These are phyloP conservation scores for Irpex sp. DNA, from an alignment of 1,284 basidiomycete genomes.

Conservation along the genomic window DNA sequence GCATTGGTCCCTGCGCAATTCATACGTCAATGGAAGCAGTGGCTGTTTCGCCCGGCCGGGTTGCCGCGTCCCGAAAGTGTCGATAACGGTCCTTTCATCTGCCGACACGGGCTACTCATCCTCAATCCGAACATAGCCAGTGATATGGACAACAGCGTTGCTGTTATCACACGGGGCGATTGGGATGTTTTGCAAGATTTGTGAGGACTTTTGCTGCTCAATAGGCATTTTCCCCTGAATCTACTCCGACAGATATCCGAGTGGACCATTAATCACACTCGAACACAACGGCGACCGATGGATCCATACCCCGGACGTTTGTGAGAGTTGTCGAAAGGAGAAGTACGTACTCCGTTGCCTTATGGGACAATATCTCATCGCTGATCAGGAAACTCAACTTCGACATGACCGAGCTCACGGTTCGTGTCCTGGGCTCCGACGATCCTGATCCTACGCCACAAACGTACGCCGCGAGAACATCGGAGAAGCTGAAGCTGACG, in stretches of 20 bases:
- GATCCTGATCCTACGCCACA: slow-evolving; percentile 29
- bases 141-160: slow-evolving; percentile 52
- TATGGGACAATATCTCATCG: slow-evolving; percentile 1
- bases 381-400: slow-evolving; percentile 29
- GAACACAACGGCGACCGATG: slow-evolving; percentile 38
- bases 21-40: slow-evolving; percentile 62
- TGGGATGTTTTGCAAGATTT: slow-evolving; percentile 57
- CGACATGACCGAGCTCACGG: slow-evolving; percentile 31
- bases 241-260: slow-evolving; percentile 47
- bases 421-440: slow-evolving; percentile 27
- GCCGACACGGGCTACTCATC: slow-evolving; percentile 59
- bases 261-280: slow-evolving; percentile 53
- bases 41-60: slow-evolving; percentile 59
- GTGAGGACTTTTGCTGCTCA: slow-evolving; percentile 30
- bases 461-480: slow-evolving; percentile 16
- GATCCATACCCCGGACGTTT: slow-evolving; percentile 50
- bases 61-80: slow-evolving; percentile 52
- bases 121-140: slow-evolving; percentile 60
- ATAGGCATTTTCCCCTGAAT: background rate
- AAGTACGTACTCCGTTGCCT: slow-evolving; percentile 38
- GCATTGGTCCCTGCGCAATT: slow-evolving; percentile 62
- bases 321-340: slow-evolving; percentile 56
- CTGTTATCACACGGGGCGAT: slow-evolving; percentile 55
- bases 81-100: slow-evolving; percentile 62
- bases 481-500: slow-evolving; percentile 6